Conservation (phyloP, 768 basidiomycete species). For the Boletellus ananiceps region DNA sequence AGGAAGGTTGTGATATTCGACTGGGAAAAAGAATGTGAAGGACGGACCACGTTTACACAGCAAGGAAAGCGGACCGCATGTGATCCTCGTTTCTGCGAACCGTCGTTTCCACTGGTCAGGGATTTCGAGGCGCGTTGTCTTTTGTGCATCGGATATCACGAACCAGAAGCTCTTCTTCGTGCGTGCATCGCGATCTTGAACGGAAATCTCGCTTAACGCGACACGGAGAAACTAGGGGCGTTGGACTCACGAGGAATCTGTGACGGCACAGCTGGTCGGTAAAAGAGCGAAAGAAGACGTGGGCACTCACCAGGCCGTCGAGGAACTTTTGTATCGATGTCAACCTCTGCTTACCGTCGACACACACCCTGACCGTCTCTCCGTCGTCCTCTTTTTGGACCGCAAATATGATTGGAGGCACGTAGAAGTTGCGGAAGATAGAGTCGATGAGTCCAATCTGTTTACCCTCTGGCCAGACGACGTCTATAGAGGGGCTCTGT, state of each 20-base stretch:
- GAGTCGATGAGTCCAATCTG: slow-evolving; percentile 54
- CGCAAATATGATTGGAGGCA: slow-evolving; percentile 49
- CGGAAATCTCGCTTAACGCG: slow-evolving; percentile 12
- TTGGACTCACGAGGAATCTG: slow-evolving; percentile 52
- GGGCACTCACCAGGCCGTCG: slow-evolving; percentile 39
- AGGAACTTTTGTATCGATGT: slow-evolving; percentile 44
- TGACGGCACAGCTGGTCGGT: slow-evolving; percentile 8
- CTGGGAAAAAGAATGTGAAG: slow-evolving; percentile 32
- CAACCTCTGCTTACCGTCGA: slow-evolving; percentile 53
- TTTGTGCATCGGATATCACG: slow-evolving; percentile 46
- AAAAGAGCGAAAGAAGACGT: neutral
- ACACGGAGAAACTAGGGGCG: slow-evolving; percentile 1
- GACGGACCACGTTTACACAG: neutral
- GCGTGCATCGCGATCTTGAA: slow-evolving; percentile 48
- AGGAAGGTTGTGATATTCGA: slow-evolving; percentile 60
- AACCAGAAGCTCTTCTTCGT: slow-evolving; percentile 65
- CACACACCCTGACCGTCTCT: slow-evolving; percentile 39
- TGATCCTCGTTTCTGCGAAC: slow-evolving; percentile 56
- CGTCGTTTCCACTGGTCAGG: slow-evolving; percentile 47
- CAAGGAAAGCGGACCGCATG: slow-evolving; percentile 49
- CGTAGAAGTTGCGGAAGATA: slow-evolving; percentile 49
- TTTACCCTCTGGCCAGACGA: slow-evolving; percentile 72
- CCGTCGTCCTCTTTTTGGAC: slow-evolving; percentile 39
- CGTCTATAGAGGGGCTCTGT: slow-evolving; percentile 38
- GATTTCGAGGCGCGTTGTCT: slow-evolving; percentile 43